Percentiles rank a stretch among this genome's conserved stretches.
Conservation (phyloP, 1,284 basidiomycete species). For the Schizophyllum commune region DNA sequence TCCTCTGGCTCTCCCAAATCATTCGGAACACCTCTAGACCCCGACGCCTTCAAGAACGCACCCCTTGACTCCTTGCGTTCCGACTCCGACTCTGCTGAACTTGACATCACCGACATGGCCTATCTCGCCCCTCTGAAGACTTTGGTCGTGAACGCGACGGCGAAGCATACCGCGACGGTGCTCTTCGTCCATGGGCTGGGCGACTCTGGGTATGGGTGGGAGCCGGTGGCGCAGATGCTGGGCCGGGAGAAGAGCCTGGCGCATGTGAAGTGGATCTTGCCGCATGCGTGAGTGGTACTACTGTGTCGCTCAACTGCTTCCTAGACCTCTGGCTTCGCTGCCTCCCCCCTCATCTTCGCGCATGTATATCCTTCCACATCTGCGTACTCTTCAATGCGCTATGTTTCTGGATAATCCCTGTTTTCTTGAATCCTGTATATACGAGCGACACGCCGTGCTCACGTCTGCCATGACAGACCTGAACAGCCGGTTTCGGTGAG, state of each 20-base stretch:
- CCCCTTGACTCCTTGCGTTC: too few relatives aligned
- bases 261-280: slow-evolving; percentile 81
- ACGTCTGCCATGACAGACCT: slow-evolving; percentile 34
- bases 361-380: too few relatives aligned
- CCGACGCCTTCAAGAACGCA: too few relatives aligned
- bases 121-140: slow-evolving; percentile 32
- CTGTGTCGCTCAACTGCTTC: not conserved
- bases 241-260: slow-evolving; percentile 40
- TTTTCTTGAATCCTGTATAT: too few relatives aligned
- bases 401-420: too few relatives aligned
- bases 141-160: slow-evolving; percentile 44
- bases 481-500: slow-evolving; percentile 5
- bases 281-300: slow-evolving; percentile 70
- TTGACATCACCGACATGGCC: slow-evolving; percentile 16
- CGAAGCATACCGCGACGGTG: slow-evolving; percentile 77
- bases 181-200: slow-evolving; percentile 85
- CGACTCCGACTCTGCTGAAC: slow-evolving; percentile 7
- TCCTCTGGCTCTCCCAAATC: not conserved
- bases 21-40: too few relatives aligned
- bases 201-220: slow-evolving; percentile 71
- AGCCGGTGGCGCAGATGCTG: slow-evolving; percentile 65
- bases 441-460: not conserved
- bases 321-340: slow-evolving; percentile 4
- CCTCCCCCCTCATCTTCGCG: slow-evolving; percentile 9
- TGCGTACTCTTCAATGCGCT: too few relatives aligned